These are phyloP conservation scores for Seiridium unicorne DNA, from an alignment of 2,329 filamentous ascomycete species.

Conservation along the genomic window DNA sequence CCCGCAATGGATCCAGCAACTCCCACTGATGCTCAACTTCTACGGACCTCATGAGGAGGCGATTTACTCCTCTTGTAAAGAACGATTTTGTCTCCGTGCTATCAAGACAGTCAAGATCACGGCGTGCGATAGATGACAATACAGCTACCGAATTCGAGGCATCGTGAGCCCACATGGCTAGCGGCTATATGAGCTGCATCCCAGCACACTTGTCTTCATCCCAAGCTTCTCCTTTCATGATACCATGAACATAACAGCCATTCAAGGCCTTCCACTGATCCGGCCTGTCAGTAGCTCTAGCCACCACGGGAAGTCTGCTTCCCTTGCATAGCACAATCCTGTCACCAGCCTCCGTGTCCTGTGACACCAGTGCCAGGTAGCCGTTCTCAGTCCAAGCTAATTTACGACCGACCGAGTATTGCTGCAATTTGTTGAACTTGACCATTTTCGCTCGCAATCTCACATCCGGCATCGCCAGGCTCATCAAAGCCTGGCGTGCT, in stretches of 20 bases:
- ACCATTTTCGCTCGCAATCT: background rate
- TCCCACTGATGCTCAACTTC: no score
- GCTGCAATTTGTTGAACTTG: slow-evolving; percentile 2
- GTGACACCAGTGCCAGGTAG: slow-evolving; percentile 3
- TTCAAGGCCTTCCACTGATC: background rate
- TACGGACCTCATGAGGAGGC: no score
- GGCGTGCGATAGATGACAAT: no score
- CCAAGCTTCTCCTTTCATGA: slow-evolving; percentile 4
- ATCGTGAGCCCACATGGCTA: no score
- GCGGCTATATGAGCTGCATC: background rate
- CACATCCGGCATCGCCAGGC: background rate
- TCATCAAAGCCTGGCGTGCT: background rate
- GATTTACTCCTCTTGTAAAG: no score
- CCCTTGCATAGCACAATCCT: background rate
- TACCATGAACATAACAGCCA: slow-evolving; percentile 6
- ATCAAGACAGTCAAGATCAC: no score
- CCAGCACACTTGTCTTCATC: background rate
- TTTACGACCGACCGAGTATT: background rate
- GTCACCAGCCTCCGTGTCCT: background rate
- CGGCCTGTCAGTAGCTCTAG: background rate
- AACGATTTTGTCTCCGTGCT: no score
- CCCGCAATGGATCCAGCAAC: no score
- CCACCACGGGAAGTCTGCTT: background rate
- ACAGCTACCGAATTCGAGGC: no score
- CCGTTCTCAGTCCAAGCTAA: slow-evolving; percentile 5